A percentile compares a stretch with the other conserved stretches of the same genome.
phyloP scores from a whole-genome alignment of 1,284 basidiomycete genomes.

The Psilocybe mexicana region DNA sequence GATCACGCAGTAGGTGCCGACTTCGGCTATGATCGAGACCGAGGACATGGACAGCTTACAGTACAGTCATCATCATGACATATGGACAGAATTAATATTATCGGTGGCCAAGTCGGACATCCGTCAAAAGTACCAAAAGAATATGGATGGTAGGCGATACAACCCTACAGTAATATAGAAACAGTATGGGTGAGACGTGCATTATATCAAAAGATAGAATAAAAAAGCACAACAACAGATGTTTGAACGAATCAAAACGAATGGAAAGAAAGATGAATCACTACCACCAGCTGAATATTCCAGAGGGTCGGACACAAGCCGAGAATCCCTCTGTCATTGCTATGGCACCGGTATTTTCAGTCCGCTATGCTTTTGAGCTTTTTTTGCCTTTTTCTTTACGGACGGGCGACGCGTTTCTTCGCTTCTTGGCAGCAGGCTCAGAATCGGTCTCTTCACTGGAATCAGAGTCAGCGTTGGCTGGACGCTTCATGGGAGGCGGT shows the following conservation, averaged over 20 bases:
- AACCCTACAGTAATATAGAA: slow-evolving; percentile 25
- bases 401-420: slow-evolving; percentile 18
- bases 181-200: slow-evolving; percentile 20
- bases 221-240: slow-evolving; percentile 17
- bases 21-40: slow-evolving; percentile 8
- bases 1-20: slow-evolving; percentile 29
- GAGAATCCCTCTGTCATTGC: background rate
- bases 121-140: slow-evolving; percentile 20
- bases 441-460: slow-evolving; percentile 29
- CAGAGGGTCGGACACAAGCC: background rate
- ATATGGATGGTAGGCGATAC: slow-evolving; percentile 16
- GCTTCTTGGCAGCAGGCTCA: slow-evolving; percentile 30
- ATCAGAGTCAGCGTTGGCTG: slow-evolving; percentile 25
- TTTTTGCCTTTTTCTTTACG: slow-evolving; percentile 27
- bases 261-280: background rate
- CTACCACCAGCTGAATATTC: too few species aligned
- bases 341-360: background rate
- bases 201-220: slow-evolving; percentile 24
- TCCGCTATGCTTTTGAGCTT: slow-evolving; percentile 22
- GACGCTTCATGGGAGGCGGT: slow-evolving; percentile 3
- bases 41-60: slow-evolving; percentile 2
- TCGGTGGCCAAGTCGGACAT: slow-evolving; percentile 21
- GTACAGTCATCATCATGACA: slow-evolving; percentile 1
- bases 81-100: slow-evolving; percentile 21
- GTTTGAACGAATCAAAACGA: background rate